Percentiles rank a stretch among this genome's conserved stretches.
phyloP scores from a whole-genome alignment of 495 filamentous ascomycete species.

The Diplogelasinospora grovesii region DNA sequence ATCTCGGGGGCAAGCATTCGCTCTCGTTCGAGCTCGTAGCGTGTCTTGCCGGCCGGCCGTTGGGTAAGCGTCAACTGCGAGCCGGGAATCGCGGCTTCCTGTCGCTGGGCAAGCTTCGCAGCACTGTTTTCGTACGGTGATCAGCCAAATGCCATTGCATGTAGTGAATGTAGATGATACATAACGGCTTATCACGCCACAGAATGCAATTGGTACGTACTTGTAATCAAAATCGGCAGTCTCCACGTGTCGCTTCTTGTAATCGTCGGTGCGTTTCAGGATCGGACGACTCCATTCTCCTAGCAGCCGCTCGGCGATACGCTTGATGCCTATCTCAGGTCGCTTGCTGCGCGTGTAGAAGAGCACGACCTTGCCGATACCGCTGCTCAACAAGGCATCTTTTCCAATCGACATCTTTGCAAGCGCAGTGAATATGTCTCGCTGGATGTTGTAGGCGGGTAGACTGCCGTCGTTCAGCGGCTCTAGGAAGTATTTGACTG shows the following conservation, averaged over 20 bases:
- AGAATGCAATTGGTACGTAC: no score
- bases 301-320: slow-evolving; percentile 79
- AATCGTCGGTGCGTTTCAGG: slow-evolving; percentile 85
- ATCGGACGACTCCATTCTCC: slow-evolving; percentile 97
- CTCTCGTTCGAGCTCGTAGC: slow-evolving; percentile 58
- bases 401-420: slow-evolving; percentile 79
- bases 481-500: slow-evolving; percentile 95
- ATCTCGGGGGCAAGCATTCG: slow-evolving; percentile 61
- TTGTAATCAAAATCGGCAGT: slow-evolving; percentile 47
- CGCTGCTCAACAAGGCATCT: slow-evolving; percentile 79
- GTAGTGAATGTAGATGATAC: neutral
- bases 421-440: slow-evolving; percentile 79
- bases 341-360: slow-evolving; percentile 96
- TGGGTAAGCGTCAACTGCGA: slow-evolving; percentile 41
- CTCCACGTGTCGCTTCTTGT: slow-evolving; percentile 67
- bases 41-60: slow-evolving; percentile 34
- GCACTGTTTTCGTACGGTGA: slow-evolving; percentile 38
- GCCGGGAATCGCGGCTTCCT: slow-evolving; percentile 27
- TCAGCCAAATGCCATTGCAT: neutral
- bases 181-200: no score
- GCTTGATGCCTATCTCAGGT: slow-evolving; percentile 80
- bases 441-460: slow-evolving; percentile 94
- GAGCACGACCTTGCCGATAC: slow-evolving; percentile 89
- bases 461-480: slow-evolving; percentile 87
- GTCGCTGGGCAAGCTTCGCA: slow-evolving; percentile 42